Percentiles rank a stretch among this genome's conserved stretches.
phyloP scores from a whole-genome alignment of 306 rosid species.

The Trifolium dubium region DNA sequence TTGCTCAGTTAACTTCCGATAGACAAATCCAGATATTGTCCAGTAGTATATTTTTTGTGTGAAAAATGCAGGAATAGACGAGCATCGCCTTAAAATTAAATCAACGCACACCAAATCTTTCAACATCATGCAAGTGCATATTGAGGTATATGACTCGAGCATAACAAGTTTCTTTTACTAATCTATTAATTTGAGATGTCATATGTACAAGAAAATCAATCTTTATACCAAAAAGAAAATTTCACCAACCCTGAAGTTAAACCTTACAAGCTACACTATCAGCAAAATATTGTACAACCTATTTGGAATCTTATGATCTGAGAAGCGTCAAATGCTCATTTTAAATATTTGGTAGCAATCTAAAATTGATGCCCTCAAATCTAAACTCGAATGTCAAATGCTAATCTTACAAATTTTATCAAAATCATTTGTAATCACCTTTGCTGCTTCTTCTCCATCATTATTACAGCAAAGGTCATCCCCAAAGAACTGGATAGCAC shows the following conservation, averaged over 20 bases:
- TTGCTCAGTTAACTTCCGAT: too few relatives aligned
- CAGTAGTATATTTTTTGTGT: too few relatives aligned
- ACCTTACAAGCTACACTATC: conserved; percentile 40
- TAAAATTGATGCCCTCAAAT: conserved; percentile 35
- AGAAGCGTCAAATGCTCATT: conserved; percentile 44
- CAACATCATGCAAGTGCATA: conserved; percentile 33
- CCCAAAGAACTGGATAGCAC: neutral
- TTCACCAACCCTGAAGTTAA: conserved; percentile 43
- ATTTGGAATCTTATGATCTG: conserved; percentile 47
- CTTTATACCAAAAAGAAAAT: conserved; percentile 12
- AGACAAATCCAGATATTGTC: too few relatives aligned
- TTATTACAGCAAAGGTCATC: conserved; percentile 36
- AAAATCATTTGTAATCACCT: conserved; percentile 36
- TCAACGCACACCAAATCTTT: neutral
- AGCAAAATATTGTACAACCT: conserved; percentile 58
- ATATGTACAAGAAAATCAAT: conserved; percentile 65
- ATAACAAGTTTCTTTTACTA: conserved; percentile 51
- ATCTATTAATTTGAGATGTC: conserved; percentile 46
- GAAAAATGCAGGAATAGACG: too few relatives aligned
- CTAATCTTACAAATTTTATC: conserved; percentile 32
- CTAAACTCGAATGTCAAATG: conserved; percentile 37
- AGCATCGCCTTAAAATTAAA: neutral
- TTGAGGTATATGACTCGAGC: conserved; percentile 30
- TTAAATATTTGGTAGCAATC: conserved; percentile 50
- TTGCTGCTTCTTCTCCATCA: conserved; percentile 39